Conservation (phyloP, 768 basidiomycete species). For the Dentipellis sp. region DNA sequence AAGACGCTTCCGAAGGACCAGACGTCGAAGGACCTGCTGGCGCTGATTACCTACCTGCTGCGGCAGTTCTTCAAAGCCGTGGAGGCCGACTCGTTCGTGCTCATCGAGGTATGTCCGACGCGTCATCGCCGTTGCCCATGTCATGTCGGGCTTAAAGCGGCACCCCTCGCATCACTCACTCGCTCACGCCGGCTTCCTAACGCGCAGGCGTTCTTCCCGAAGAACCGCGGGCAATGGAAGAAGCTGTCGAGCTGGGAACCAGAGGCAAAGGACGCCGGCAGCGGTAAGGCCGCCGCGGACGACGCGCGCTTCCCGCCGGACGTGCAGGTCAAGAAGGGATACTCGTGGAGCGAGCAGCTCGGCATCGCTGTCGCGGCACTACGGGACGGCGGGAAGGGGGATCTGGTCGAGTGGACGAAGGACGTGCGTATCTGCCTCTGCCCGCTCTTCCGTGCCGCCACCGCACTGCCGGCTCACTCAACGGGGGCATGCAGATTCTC, state of each 20-base stretch:
- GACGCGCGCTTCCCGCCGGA: conserved; percentile 51
- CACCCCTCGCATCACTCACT: conserved; percentile 11
- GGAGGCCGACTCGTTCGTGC: conserved; percentile 74
- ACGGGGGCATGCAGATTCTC: conserved; percentile 41
- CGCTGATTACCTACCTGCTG: conserved; percentile 78
- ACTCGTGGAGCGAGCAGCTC: conserved; percentile 83
- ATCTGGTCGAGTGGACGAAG: conserved; percentile 71
- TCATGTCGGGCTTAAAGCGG: conserved; percentile 9
- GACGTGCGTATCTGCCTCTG: conserved; percentile 55
- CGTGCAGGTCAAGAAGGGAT: conserved; percentile 77
- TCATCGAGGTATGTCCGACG: conserved; percentile 62
- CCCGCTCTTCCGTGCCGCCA: neutral
- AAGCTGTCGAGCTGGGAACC: conserved; percentile 74
- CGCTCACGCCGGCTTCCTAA: neutral
- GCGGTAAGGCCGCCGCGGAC: conserved; percentile 23
- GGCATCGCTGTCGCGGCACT: conserved; percentile 77
- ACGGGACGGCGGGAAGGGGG: conserved; percentile 51
- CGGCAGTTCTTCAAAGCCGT: conserved; percentile 92
- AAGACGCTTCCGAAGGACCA: conserved; percentile 70
- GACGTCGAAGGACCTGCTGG: conserved; percentile 74
- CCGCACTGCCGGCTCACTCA: neutral
- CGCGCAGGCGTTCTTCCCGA: conserved; percentile 76
- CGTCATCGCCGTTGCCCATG: conserved; percentile 17
- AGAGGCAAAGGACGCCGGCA: conserved; percentile 24
- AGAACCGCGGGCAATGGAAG: conserved; percentile 83